phyloP scores from a whole-genome alignment of 495 filamentous ascomycete species.

The Tuber magnatum region DNA sequence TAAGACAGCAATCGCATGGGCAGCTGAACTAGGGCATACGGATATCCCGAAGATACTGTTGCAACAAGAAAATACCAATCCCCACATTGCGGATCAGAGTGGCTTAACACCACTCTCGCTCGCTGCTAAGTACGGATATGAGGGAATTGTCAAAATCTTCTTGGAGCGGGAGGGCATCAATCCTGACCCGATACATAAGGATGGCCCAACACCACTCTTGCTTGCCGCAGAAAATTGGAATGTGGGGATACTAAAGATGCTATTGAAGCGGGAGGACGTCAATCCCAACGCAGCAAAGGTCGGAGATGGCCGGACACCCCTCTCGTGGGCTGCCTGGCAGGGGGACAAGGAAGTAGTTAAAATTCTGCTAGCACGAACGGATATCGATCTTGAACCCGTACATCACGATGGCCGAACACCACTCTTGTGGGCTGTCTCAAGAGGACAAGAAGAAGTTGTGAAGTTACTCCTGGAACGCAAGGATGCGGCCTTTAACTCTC shows the following conservation, averaged over 20 bases:
- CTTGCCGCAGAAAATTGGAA: too few relatives aligned
- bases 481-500: neutral
- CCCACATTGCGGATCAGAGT: neutral
- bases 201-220: too few relatives aligned
- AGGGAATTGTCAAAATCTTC: too few relatives aligned
- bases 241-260: too few relatives aligned
- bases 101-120: too few relatives aligned
- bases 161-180: too few relatives aligned
- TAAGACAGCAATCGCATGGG: neutral
- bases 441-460: neutral
- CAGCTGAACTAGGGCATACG: neutral
- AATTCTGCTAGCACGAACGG: neutral
- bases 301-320: neutral
- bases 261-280: too few relatives aligned
- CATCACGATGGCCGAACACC: neutral
- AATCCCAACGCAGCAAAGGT: too few relatives aligned
- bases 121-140: too few relatives aligned
- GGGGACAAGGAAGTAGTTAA: neutral
- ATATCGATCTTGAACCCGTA: neutral
- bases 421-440: neutral
- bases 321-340: neutral
- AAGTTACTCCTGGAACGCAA: neutral
- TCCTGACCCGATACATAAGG: too few relatives aligned
- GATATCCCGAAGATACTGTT: neutral
- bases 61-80: neutral